Base-by-base conservation (phyloP, 352 stramenopile genomes). In the Globisporangium spiculum region DNA sequence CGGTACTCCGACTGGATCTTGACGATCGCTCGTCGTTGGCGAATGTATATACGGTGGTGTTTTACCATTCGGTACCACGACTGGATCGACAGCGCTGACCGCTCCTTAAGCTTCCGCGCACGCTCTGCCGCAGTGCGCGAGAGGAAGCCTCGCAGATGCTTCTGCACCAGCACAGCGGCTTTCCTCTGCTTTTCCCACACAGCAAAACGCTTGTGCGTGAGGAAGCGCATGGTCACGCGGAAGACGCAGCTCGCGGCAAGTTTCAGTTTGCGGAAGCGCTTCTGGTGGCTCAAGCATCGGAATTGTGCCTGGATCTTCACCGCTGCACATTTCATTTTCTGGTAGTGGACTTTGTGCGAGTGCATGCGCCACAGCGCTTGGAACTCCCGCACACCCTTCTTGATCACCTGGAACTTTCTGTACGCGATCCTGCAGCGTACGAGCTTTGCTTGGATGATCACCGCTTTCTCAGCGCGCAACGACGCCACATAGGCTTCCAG, bases 331-430 rank as follows among this genome's bases (percentile, higher is more conserved):
- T 60, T 65, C 16, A 78, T 46, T 7, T 20, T 41, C 3, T 44
- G 20, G 38, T 64, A 83, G 2, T 32, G 70, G 3, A 6, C 26
- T 4, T 63, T 71, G 4, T 68, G 62, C 4, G 60, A 20, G 32
- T 70, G 66, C 82, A 89, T 90, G 4, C 83, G 70, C 78, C 77
- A 92, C 4, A 80, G 58, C 2, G 84, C 79, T 69, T 92, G 84
- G 24, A 84, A 81, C 34, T 68, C 36, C 0, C 80, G 36, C 6
- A 80, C 71, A 0, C 74, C 84, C 38, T 24, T 60, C 20, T 81
- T 76, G 8, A 93, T 36, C 1, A 63, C 26, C 20, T 79, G 66
- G 57, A 81, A 95, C 27, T 79, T 77, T 48, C 78, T 69, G 12
- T 68, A 77, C 8, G 73, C 70, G 7, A 84, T 36, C 54, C 60